phyloP scores from a whole-genome alignment of 768 basidiomycete species.

The Roridomyces roridus region DNA sequence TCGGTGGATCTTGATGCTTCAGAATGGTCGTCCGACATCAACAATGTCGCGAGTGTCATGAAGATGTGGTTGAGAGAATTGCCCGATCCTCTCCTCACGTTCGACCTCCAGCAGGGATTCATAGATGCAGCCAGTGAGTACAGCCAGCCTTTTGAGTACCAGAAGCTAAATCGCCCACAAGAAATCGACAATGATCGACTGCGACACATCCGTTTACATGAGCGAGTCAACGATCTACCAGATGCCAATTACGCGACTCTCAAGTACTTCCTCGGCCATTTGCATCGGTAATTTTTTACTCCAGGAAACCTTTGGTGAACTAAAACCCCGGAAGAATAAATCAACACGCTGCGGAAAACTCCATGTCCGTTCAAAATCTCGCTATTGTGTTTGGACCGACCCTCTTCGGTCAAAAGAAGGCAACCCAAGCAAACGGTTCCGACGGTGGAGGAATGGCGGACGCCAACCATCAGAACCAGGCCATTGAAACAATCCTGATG shows the following conservation, averaged over 20 bases:
- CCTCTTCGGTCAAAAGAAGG: slow-evolving; percentile 73
- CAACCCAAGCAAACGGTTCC: slow-evolving; percentile 49
- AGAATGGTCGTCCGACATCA: slow-evolving; percentile 95
- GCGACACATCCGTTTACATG: slow-evolving; percentile 94
- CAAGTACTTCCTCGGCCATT: slow-evolving; percentile 93
- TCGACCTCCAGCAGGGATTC: slow-evolving; percentile 86
- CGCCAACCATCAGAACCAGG: slow-evolving; percentile 76
- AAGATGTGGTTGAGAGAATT: slow-evolving; percentile 97
- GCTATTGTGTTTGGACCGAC: slow-evolving; percentile 99
- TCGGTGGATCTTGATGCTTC: slow-evolving; percentile 84
- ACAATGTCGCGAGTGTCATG: slow-evolving; percentile 91
- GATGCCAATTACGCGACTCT: slow-evolving; percentile 99
- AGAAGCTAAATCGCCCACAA: slow-evolving; percentile 32
- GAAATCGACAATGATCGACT: slow-evolving; percentile 94
- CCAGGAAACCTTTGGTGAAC: too few relatives aligned
- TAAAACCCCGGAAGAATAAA: slow-evolving; percentile 62
- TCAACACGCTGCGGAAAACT: slow-evolving; percentile 77
- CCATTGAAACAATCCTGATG: slow-evolving; percentile 91
- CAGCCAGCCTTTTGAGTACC: slow-evolving; percentile 1
- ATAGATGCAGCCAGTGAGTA: slow-evolving; percentile 92
- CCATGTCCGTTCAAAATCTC: slow-evolving; percentile 92
- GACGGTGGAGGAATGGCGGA: slow-evolving; percentile 67
- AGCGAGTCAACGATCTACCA: slow-evolving; percentile 96
- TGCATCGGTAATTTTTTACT: slow-evolving; percentile 71
- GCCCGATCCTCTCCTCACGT: slow-evolving; percentile 91